phyloP scores from a whole-genome alignment of 2,329 filamentous ascomycete genomes.

The Scedosporium dehoogii region DNA sequence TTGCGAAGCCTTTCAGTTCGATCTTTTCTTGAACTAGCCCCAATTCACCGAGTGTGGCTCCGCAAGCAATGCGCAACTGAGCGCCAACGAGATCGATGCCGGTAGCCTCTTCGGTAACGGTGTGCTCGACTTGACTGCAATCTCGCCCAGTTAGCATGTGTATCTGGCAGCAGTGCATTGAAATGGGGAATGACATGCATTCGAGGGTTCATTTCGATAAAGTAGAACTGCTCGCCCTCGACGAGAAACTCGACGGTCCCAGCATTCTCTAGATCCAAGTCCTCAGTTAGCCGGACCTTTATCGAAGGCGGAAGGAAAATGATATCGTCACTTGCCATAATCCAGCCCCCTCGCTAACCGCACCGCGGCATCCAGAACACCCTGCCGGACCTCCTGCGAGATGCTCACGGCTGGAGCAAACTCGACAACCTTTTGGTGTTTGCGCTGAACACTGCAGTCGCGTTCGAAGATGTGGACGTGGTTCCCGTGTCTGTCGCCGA shows the following conservation, averaged over 20 bases:
- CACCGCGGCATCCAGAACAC: conserved; percentile 84
- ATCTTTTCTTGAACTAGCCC: conserved; percentile 96
- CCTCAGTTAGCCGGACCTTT: no score
- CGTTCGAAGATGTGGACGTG: conserved; percentile 98
- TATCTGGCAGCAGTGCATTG: no score
- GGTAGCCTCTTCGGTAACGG: conserved; percentile 97
- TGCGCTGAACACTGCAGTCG: conserved; percentile 96
- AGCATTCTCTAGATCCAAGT: conserved; percentile 31
- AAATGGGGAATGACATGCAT: conserved; percentile 33
- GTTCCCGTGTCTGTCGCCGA: conserved; percentile 95
- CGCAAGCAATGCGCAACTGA: conserved; percentile 97
- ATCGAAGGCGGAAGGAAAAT: no score
- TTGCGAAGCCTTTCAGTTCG: conserved; percentile 87
- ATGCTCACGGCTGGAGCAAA: conserved; percentile 95
- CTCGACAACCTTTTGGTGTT: conserved; percentile 98
- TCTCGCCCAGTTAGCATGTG: no score
- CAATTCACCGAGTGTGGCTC: conserved; percentile 84
- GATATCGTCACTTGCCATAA: conserved; percentile 62
- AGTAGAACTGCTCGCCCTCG: conserved; percentile 94
- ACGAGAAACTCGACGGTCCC: conserved; percentile 98
- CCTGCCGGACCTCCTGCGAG: conserved; percentile 70
- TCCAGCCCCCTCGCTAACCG: conserved; percentile 89
- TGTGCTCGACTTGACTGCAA: conserved; percentile 80
- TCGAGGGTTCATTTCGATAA: conserved; percentile 98
- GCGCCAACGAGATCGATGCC: conserved; percentile 97